phyloP scores from a whole-genome alignment of 495 filamentous ascomycete species.

The Penicillium goetzii region DNA sequence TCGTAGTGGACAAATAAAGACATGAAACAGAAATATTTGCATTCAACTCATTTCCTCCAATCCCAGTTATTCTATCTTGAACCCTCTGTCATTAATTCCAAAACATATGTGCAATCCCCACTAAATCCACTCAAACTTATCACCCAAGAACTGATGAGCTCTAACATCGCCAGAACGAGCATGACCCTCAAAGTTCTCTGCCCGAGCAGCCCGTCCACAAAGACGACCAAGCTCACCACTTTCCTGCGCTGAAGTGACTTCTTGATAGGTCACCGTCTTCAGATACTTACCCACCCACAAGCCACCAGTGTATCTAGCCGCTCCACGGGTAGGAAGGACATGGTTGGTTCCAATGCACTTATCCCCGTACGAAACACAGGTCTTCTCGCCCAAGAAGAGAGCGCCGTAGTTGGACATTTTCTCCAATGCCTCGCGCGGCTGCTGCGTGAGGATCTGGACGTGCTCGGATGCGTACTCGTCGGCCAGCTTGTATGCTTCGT shows the following conservation, averaged over 20 bases:
- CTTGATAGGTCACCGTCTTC: slow-evolving; percentile 57
- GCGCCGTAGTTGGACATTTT: slow-evolving; percentile 58
- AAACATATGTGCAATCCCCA: not conserved
- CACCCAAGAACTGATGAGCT: slow-evolving; percentile 46
- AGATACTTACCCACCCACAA: slow-evolving; percentile 59
- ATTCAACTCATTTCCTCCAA: not conserved
- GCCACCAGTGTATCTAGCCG: slow-evolving; percentile 53
- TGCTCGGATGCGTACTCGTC: slow-evolving; percentile 58
- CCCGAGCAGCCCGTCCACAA: slow-evolving; percentile 54
- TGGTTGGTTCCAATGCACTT: slow-evolving; percentile 61
- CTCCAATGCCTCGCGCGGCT: slow-evolving; percentile 50
- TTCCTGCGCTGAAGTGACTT: slow-evolving; percentile 46
- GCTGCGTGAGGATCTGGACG: slow-evolving; percentile 55
- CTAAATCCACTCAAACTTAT: slow-evolving; percentile 49
- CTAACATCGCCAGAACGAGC: slow-evolving; percentile 53
- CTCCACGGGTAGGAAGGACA: slow-evolving; percentile 54
- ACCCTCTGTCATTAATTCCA: not conserved
- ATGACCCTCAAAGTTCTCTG: slow-evolving; percentile 59
- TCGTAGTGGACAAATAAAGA: not conserved
- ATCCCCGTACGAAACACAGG: slow-evolving; percentile 57
- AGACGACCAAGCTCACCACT: slow-evolving; percentile 55
- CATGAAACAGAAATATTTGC: no score
- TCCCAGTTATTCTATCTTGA: not conserved
- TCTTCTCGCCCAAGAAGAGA: slow-evolving; percentile 57
- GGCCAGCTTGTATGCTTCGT: slow-evolving; percentile 54